Conservation (phyloP, 2,329 filamentous ascomycete genomes). For the Podosphaera aphanis region DNA sequence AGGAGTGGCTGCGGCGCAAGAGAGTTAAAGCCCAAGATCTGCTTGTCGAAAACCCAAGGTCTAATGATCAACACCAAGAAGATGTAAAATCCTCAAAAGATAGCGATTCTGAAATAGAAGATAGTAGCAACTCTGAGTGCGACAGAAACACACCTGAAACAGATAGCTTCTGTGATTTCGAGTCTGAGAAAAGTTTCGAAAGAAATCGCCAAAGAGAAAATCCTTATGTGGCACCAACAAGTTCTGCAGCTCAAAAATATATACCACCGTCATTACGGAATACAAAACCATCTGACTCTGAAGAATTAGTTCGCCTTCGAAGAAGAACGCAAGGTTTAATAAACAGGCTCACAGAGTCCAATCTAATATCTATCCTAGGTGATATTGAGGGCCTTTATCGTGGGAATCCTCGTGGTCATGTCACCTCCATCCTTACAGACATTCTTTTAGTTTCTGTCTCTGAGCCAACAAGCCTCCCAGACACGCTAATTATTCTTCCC, state of each 20-base stretch:
- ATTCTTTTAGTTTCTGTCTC: conserved; percentile 57
- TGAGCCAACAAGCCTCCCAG: conserved; percentile 54
- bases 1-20: conserved; percentile 36
- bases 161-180: conserved; percentile 18
- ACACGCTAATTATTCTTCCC: conserved; percentile 76
- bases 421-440: conserved; percentile 59
- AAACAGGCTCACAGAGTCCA: conserved; percentile 82
- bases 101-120: conserved; percentile 1
- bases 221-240: conserved; percentile 57
- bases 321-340: conserved; percentile 71
- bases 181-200: conserved; percentile 17
- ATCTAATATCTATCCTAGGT: conserved; percentile 59
- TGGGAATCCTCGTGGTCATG: conserved; percentile 64
- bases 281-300: conserved; percentile 35
- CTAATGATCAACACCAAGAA: neutral
- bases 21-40: conserved; percentile 21
- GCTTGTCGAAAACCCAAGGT: neutral
- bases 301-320: conserved; percentile 43
- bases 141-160: conserved; percentile 18
- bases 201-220: conserved; percentile 44
- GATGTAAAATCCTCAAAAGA: neutral
- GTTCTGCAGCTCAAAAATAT: conserved; percentile 43
- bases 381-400: conserved; percentile 69
- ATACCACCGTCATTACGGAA: conserved; percentile 66
- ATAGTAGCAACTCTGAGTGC: conserved; percentile 6